Evolutionary conservation across 2,329 filamentous ascomycete genomes (phyloP), one percentile per base, ranked within the genome.

Genomic region (Hansfordia pulvinata): DNA sequence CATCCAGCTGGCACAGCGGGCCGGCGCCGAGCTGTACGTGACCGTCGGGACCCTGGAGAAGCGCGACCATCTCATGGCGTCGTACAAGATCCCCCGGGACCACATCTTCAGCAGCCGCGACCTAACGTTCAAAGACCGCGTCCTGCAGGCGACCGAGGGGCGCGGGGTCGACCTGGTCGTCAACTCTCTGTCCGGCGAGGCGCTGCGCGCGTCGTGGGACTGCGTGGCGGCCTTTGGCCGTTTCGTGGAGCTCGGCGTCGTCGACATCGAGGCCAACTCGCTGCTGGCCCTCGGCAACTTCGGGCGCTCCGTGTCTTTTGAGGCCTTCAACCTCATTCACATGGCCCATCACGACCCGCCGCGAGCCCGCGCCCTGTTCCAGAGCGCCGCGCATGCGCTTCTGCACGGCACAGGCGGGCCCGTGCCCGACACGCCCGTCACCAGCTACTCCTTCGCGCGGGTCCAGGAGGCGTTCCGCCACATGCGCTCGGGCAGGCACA

Each of bases 281-380:
- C 35, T 40, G 2, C 37, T 60, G 3, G 47, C 52, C 3, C 58
- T 59, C 53, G 30, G 38, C 1, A 42, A 43, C 2, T 60, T 60
- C 23, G 43, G 44, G 5, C 39, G 31, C 24, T 43, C 42, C 14
- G 37, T 40, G 8, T 37, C 31, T 20, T 44, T 39, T 18, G 34
- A 34, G 6, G 36, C 37, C 6, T 27, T 43, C 6, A 40, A 44
- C 27, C 23, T 44, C 24, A 28, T 30, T 10, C 33, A 41, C 13
- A 16, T 40, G 9, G 13, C 34, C 31, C 1, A 26, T 19, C 8
- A 31, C 29, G 4, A 7, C 41, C 6, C 21, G 38, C 3, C 30
- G 24, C 7, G 25, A 26, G 4, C 33, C 34, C 2, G 18, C 43
- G 1, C 28, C n/a, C n/a, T n/a, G n/a, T n/a, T n/a, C n/a, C n/a